phyloP scores from a whole-genome alignment of 495 filamentous ascomycete species.

The Neurospora intermedia region DNA sequence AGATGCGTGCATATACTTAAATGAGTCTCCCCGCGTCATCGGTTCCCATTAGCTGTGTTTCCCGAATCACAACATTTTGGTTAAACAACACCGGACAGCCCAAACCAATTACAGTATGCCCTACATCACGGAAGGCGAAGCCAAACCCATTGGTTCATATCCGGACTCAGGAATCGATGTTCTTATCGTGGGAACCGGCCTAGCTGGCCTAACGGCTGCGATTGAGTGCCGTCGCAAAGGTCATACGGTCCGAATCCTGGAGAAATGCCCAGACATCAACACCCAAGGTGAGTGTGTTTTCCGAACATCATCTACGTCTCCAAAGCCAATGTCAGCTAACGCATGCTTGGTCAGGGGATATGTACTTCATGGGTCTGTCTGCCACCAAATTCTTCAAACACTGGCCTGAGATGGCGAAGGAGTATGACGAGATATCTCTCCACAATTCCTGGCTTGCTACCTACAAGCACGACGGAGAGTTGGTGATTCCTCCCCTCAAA shows the following conservation, averaged over 20 bases:
- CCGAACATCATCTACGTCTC: neutral
- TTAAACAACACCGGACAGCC: neutral
- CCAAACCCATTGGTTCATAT: slow-evolving; percentile 30
- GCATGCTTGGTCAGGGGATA: slow-evolving; percentile 33
- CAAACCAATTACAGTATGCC: slow-evolving; percentile 15
- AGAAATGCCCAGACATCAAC: slow-evolving; percentile 34
- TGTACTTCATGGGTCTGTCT: slow-evolving; percentile 42
- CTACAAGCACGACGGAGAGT: slow-evolving; percentile 42
- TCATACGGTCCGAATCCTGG: slow-evolving; percentile 48
- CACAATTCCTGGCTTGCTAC: slow-evolving; percentile 40
- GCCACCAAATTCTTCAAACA: slow-evolving; percentile 41
- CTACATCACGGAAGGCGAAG: slow-evolving; percentile 14
- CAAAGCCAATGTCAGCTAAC: neutral
- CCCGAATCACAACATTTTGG: neutral
- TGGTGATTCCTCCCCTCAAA: slow-evolving; percentile 27
- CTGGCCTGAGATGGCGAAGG: slow-evolving; percentile 43
- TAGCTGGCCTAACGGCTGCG: slow-evolving; percentile 53
- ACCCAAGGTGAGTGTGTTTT: slow-evolving; percentile 21
- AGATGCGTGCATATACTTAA: neutral
- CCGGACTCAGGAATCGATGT: slow-evolving; percentile 42
- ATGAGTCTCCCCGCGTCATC: neutral
- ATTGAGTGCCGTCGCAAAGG: slow-evolving; percentile 56
- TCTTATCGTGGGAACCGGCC: slow-evolving; percentile 51
- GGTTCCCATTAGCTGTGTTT: neutral
- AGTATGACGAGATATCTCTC: slow-evolving; percentile 36